Evolutionary conservation across 768 basidiomycete genomes (phyloP).

Genomic region (Mycena rebaudengoi): DNA sequence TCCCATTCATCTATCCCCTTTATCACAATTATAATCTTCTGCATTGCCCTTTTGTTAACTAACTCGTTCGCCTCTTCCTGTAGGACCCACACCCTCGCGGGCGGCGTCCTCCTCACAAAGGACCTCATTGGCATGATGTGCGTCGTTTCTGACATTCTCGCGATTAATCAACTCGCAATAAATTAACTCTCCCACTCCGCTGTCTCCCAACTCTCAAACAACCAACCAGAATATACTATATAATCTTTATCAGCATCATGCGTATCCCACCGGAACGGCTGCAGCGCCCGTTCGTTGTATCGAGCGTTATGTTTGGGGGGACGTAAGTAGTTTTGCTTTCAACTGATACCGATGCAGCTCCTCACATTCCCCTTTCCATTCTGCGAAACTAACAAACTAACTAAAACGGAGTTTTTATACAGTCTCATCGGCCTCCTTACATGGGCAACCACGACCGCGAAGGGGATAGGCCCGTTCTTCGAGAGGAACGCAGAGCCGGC

Average conservation of each 20-base stretch:
- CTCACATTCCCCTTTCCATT: slow-evolving; percentile 8
- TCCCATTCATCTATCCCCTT: slow-evolving; percentile 2
- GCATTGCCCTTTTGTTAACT: slow-evolving; percentile 6
- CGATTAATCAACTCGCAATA: slow-evolving; percentile 4
- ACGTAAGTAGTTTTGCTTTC: slow-evolving; percentile 15
- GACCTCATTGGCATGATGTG: slow-evolving; percentile 29
- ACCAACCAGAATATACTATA: slow-evolving; percentile 23
- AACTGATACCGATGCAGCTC: slow-evolving; percentile 4
- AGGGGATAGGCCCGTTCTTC: slow-evolving; percentile 25
- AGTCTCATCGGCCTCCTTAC: slow-evolving; percentile 28
- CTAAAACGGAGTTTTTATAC: slow-evolving; percentile 5
- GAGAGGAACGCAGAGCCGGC: slow-evolving; percentile 12
- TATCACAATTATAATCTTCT: slow-evolving; percentile 5
- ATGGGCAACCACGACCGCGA: slow-evolving; percentile 24
- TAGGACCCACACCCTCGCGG: slow-evolving; percentile 25
- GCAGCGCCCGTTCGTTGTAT: slow-evolving; percentile 25
- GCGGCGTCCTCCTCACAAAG: slow-evolving; percentile 24
- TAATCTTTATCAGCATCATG: slow-evolving; percentile 25
- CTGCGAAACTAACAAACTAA: slow-evolving; percentile 12
- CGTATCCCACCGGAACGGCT: slow-evolving; percentile 26
- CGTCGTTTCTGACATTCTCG: slow-evolving; percentile 2
- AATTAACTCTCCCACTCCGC: slow-evolving; percentile 12
- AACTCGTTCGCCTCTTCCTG: slow-evolving; percentile 2
- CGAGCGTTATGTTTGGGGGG: slow-evolving; percentile 20
- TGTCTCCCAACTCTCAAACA: slow-evolving; percentile 10